These are phyloP conservation scores for Ochromonas danica DNA, from an alignment of 108 stramenopile species.

Conservation along the genomic window DNA sequence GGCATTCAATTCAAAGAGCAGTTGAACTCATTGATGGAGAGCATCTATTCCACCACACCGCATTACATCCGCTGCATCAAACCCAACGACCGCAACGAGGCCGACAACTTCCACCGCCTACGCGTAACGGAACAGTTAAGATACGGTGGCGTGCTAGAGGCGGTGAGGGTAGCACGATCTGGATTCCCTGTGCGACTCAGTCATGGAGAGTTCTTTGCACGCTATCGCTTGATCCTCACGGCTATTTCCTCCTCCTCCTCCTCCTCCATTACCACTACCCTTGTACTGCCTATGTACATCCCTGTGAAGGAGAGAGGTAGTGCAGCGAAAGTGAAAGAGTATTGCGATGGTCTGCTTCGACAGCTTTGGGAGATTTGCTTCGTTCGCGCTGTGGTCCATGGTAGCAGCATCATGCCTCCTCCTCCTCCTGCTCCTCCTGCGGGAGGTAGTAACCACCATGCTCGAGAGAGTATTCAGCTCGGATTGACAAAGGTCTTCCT, in stretches of 20 bases:
- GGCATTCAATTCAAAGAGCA: constrained; percentile 83
- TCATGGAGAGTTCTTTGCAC: constrained; percentile 79
- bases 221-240: constrained; percentile 60
- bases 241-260: not conserved
- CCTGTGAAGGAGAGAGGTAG: not conserved
- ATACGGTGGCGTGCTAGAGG: constrained; percentile 97
- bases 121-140: constrained; percentile 90
- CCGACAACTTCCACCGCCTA: constrained; percentile 67
- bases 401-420: not conserved
- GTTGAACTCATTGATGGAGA: constrained; percentile 72
- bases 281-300: not conserved
- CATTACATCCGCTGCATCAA: constrained; percentile 87
- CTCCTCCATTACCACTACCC: not conserved
- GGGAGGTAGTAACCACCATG: constrained; percentile 41
- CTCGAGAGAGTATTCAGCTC: constrained; percentile 74
- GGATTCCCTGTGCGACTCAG: constrained; percentile 95
- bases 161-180: constrained; percentile 95
- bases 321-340: not conserved
- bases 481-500: constrained; percentile 85
- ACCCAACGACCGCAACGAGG: constrained; percentile 84
- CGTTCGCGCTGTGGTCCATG: not conserved
- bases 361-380: not conserved
- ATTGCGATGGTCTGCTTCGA: not conserved
- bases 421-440: too few species aligned
- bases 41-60: constrained; percentile 71